phyloP scores from a whole-genome alignment of 495 filamentous ascomycete species.

The Penicillium canescens region DNA sequence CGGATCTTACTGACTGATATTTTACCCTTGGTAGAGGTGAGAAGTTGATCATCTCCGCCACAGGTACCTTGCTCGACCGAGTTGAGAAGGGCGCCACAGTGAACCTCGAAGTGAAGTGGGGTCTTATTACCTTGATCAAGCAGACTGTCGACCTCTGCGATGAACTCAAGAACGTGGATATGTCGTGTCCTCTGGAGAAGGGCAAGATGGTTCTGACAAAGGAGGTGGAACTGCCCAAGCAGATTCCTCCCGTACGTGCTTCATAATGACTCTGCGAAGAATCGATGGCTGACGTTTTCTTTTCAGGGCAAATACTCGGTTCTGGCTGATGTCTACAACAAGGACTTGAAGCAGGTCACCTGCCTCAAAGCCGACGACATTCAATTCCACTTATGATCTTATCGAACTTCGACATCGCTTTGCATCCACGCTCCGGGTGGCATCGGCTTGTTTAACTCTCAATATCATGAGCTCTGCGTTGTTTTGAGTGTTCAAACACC shows the following conservation, averaged over 20 bases:
- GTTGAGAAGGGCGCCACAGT: conserved; percentile 80
- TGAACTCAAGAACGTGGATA: conserved; percentile 80
- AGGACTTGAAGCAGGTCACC: conserved; percentile 69
- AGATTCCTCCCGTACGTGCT: conserved; percentile 82
- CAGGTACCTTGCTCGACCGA: conserved; percentile 64
- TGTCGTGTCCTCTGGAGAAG: conserved; percentile 82
- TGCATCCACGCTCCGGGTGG: conserved; percentile 19
- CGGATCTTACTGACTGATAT: conserved; percentile 9
- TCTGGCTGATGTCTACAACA: conserved; percentile 75
- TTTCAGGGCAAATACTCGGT: conserved; percentile 86
- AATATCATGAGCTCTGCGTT: conserved; percentile 3
- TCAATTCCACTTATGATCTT: conserved; percentile 25
- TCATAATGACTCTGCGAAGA: neutral
- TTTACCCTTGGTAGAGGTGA: conserved; percentile 60
- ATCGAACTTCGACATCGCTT: conserved; percentile 2
- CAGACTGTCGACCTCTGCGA: conserved; percentile 82
- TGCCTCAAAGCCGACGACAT: conserved; percentile 69
- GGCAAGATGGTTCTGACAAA: conserved; percentile 73
- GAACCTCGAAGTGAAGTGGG: conserved; percentile 86
- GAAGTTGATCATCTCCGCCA: conserved; percentile 75
- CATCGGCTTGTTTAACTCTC: conserved; percentile 2
- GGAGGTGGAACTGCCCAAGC: conserved; percentile 77
- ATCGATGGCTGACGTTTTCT: conserved; percentile 7
- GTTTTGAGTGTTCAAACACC: neutral
- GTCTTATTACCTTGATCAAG: conserved; percentile 80